Base-by-base conservation (phyloP, 306 rosid species). In the Gastrolobium bilobum region DNA sequence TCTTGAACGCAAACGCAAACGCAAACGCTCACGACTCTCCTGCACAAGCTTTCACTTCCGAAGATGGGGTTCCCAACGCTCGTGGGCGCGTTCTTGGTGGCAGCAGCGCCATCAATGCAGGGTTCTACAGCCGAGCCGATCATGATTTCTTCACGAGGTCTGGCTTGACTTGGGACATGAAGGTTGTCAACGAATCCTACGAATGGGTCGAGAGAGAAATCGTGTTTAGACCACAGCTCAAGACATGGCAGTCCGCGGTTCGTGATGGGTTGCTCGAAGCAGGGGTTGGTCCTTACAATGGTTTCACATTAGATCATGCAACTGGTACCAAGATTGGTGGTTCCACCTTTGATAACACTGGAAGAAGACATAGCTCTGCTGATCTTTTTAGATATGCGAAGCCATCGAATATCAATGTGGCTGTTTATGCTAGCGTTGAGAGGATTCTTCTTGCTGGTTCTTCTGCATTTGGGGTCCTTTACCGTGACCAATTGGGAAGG, bases 31-130 rank as follows among this genome's bases (percentile, higher is more conserved):
- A 15, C 20, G 89, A 91, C 68, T 90, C 98, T 0, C 91, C 99
- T 0, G 86, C 91, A 0, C 92, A 96, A 37, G 42, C 86, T 6
- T 96, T 96, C 88, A 77, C 73, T 4, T 96, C 99, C 0, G 97
- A 91, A 46, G 99, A 96, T 7, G 99, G 98, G 2, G 91, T 96
- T 15, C 86, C 84, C n/a, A 96, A 96, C 38, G 97, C 97, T 13
- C 86, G 98, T 0, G 99, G 99, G 1, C 90, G 93, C 2, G 84
- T 96, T 84, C 99, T 96, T 60, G 99, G 98, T 3, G 99, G 99
- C 33, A 90, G 99, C 82, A 93, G 96, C 77, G 94, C 90, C 47
- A 90, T 96, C 15, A 96, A 96, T 66, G 99, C 98, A 0, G 99
- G 99, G 2, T 96, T 96, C 82, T 96, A 96, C 48, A 91, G 98